Base-by-base conservation (phyloP, 352 stramenopile genomes). In the Phytophthora cryptogea region DNA sequence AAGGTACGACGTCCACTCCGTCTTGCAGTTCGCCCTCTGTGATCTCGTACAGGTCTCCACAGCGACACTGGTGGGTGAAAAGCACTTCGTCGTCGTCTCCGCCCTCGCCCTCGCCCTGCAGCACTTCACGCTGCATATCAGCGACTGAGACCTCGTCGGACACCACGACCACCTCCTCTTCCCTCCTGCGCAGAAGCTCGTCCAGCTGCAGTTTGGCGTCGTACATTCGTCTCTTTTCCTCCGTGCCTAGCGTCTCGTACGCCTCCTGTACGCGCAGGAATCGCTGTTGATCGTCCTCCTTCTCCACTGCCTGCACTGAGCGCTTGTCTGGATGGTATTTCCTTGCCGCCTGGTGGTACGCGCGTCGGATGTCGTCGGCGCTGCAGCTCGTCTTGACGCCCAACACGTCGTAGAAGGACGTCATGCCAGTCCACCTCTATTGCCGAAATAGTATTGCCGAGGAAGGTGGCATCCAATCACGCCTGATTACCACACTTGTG, bases 41-140 rank as follows among this genome's bases (percentile, higher is more conserved):
- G 31, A 94, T 70, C 68, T 92, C 79, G 60, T 92, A 94, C 35
- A 63, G 40, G 47, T 92, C 86, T 33, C 86, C 83, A 37, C 86
- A 94, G 53, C 86, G 81, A 26, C 86, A 94, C 35, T 59, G 46
- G 49, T 87, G 71, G 9, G 80, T 75, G 41, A 82, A 88, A 23
- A 88, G 45, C 42, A 88, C 71, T 13, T 86, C 76, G 26, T 74
- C 68, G 6, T 63, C 65, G 4, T 86, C 73, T 17, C 55, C 59
- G 11, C 62, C 54, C 35, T 78, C n/a, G n/a, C n/a, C n/a, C n/a
- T n/a, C 67, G 11, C 57, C 59, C 1, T 32, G 10, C 23, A 86
- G 17, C n/a, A 68, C 32, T 23, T 84, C 63, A 10, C 69, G 68
- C 48, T 50, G 50, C 77, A 94, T 89, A 6, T 78, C 70, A 7